Base-by-base conservation (phyloP, 345 rosid genomes). In the Raphanus sativus region DNA sequence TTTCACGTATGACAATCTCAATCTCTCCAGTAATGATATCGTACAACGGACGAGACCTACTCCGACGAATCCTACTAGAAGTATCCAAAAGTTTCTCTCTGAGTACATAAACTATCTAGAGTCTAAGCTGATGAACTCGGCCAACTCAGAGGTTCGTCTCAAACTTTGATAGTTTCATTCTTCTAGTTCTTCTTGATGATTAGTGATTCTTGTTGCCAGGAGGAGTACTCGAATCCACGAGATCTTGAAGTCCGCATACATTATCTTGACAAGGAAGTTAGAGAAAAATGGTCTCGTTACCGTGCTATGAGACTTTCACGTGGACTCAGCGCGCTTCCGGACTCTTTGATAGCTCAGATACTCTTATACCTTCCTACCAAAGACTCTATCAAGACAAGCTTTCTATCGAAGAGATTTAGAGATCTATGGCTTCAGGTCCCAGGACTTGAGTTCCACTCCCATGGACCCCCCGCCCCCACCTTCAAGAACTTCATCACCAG, bases 341-440 rank as follows among this genome's bases (percentile, higher is more conserved):
- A 70, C 65, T 17, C 66, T 58, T 42, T 71, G 33, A 4, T 77
- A 16, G 21, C 60, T 38, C 58, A 77, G 16, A 54, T 77, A 62
- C 75, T 77, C 28, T 70, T 33, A 11, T 16, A 8, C 5, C 59
- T 77, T 62, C 65, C 80, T 0, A 77, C 70, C 8, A 55, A 30
- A 17, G 71, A 54, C 38, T 70, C 80, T 0, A 58, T 64, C 1
- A 77, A 5, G 65, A 70, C 80, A 1, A 63, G 71, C 5, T 15
- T 36, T 25, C 17, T 77, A 29, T 70, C 66, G 0, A 76, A 15
- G 1, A 76, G 75, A 52, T 76, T 74, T 40, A 62, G 24, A 28
- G 52, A 28, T 13, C 42, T 69, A 1, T 76, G 80, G 80, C 64
- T 69, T 33, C 21, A 2, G 4, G 66, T 74, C 29, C 77, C 71